Conservation (phyloP, 1,284 basidiomycete species). For the Boletus sp. region DNA sequence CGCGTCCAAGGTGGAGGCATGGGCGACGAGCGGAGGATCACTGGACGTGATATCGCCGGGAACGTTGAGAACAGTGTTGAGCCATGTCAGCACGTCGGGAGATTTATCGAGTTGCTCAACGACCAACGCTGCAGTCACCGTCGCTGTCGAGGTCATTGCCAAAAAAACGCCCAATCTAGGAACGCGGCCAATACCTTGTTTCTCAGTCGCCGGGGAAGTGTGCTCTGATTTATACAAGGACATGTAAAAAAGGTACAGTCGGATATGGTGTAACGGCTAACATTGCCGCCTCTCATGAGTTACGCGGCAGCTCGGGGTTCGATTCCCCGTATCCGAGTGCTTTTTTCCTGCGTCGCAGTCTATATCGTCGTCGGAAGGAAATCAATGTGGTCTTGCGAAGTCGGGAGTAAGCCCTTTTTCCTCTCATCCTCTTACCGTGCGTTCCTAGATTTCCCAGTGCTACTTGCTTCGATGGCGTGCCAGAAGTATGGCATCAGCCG, state of each 20-base stretch:
- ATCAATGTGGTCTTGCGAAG: not conserved
- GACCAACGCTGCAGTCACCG: constrained; percentile 27
- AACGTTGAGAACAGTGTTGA: constrained; percentile 55
- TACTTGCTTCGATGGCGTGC: no score
- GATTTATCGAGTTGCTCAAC: constrained; percentile 38
- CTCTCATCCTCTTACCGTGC: no score
- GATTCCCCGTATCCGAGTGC: constrained; percentile 54
- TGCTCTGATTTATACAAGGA: no score
- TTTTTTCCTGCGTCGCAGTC: not conserved
- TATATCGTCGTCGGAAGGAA: not conserved
- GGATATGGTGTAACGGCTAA: constrained; percentile 73
- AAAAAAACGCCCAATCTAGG: constrained; percentile 19
- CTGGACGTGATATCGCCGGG: constrained; percentile 31
- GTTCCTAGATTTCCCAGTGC: no score
- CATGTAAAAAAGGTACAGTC: constrained; percentile 23
- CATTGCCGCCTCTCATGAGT: constrained; percentile 71
- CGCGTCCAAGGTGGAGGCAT: constrained; percentile 26
- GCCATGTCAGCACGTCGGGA: constrained; percentile 61
- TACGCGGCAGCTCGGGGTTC: constrained; percentile 63
- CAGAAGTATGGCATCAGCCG: no score
- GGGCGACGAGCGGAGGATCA: constrained; percentile 14
- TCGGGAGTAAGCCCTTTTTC: no score
- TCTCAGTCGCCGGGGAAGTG: no score
- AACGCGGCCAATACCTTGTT: no score
- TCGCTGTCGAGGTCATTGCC: constrained; percentile 27